Evolutionary conservation across 139 green algal genomes (phyloP).

Genomic region (Pleodorina starrii): DNA sequence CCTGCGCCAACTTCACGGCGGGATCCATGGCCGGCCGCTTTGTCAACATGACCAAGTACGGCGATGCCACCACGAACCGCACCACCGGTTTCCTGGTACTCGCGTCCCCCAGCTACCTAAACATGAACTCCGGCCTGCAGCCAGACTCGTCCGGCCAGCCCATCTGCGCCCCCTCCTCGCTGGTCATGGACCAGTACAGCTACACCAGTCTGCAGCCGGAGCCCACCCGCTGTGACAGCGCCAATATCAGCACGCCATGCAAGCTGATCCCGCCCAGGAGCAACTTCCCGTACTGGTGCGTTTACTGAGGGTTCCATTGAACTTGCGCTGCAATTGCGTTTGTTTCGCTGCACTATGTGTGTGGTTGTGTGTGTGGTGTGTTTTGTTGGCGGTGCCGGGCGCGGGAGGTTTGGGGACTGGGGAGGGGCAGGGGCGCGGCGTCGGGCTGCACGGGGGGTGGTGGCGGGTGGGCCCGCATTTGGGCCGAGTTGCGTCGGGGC

Average conservation of each 20-base stretch:
- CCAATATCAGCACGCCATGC: not conserved
- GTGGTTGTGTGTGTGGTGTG: not conserved
- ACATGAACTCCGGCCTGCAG: too few relatives aligned
- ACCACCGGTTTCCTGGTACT: not conserved
- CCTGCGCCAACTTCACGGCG: constrained; percentile 14
- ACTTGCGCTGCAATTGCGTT: too few relatives aligned
- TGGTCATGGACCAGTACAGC: not conserved
- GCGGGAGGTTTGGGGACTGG: not conserved
- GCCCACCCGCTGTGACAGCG: not conserved
- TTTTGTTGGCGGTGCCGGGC: not conserved
- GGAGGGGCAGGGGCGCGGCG: not conserved
- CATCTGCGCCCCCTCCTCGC: not conserved
- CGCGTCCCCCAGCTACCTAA: not conserved
- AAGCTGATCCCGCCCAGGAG: not conserved
- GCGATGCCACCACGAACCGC: not conserved
- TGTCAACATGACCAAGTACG: not conserved
- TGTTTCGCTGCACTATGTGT: not conserved
- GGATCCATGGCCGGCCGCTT: not conserved
- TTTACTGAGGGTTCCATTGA: too few relatives aligned
- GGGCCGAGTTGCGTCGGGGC: too few relatives aligned
- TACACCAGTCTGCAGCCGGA: not conserved
- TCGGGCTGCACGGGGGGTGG: too few relatives aligned
- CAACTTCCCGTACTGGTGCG: constrained; percentile 3
- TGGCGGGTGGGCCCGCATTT: too few relatives aligned
- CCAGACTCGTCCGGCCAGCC: not conserved